Percentiles rank a stretch among this genome's conserved stretches.
Evolutionary conservation across 148 eudicot genomes (phyloP).

Genomic region (Rhododendron simsii): DNA sequence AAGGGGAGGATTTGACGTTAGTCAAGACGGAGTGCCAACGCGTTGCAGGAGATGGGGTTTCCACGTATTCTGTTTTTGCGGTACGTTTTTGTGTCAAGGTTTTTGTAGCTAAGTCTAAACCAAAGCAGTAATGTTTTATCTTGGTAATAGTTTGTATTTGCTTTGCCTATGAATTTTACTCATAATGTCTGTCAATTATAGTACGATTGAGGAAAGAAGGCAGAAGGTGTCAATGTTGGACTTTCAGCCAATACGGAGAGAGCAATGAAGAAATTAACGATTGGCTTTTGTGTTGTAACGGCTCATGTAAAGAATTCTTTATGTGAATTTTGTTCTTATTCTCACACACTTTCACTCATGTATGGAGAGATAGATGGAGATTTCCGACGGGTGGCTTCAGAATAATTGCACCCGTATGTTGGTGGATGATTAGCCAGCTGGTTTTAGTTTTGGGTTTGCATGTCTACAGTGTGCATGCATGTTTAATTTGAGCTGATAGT

Average conservation of each 20-base stretch:
- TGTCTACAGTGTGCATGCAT: not conserved
- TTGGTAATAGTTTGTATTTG: not conserved
- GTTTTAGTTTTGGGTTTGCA: not conserved
- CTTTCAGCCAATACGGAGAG: not conserved
- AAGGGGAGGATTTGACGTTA: slow-evolving; percentile 89
- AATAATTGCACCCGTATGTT: not conserved
- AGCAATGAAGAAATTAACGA: not conserved
- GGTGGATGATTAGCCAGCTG: not conserved
- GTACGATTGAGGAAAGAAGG: not conserved
- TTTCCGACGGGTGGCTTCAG: not conserved
- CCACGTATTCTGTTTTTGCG: slow-evolving; percentile 87
- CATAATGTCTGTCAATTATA: not conserved
- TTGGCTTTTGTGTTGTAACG: not conserved
- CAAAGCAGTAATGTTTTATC: not conserved
- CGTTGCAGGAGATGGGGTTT: slow-evolving; percentile 72
- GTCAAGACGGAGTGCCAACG: slow-evolving; percentile 86
- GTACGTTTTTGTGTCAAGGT: slow-evolving; percentile 27
- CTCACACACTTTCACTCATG: not conserved
- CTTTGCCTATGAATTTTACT: not conserved
- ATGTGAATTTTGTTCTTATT: not conserved
- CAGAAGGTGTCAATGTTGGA: not conserved
- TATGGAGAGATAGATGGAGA: not conserved
- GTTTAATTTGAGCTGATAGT: not conserved
- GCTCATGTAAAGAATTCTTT: not conserved
- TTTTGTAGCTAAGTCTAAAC: not conserved